Base-by-base conservation (phyloP, 495 filamentous ascomycete genomes). In the Clohesyomyces aquaticus region DNA sequence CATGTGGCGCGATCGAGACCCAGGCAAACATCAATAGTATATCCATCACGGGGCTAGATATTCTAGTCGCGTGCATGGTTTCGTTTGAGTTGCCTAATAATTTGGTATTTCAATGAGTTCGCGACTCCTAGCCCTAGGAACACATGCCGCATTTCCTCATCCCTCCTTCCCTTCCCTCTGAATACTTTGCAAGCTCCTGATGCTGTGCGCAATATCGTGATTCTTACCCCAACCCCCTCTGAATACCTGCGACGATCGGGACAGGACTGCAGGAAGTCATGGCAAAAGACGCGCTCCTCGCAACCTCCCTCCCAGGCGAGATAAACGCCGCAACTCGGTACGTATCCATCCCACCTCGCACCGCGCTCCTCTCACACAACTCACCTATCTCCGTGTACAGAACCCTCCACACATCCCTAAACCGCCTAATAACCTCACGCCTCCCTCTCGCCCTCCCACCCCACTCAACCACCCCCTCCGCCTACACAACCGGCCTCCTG, bases 371-470 rank as follows among this genome's bases (percentile, higher is more conserved):
- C n/a, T 46, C 21, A 18, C 49, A 9, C 14, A n/a, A 35, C 23
- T 16, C 6, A 22, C 61, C 47, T 47, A 25, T 49, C 45, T 55
- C 74, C n/a, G n/a, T n/a, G n/a, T n/a, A 11, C 74, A 76, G 77
- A 63, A 58, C 71, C 47, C 52, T 71, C 41, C 81, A 83, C 64
- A 73, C 75, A n/a, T 52, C 63, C 28, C 76, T 83, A 18, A 82
- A 83, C 71, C 71, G 71, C 51, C 71, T 77, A n/a, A 80, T 83
- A 52, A 73, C 75, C 47, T 57, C 70, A 12, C 75, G 78, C 21
- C 74, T 83, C 4, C 79, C 78, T 2, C 74, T 79, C 28, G 71
- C 76, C 11, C 71, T 82, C 8, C 80, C 80, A 16, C 80, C 79
- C 4, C 54, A 78, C 61, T 50, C 73, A 16, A 21, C 71, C 12